Evolutionary conservation across 306 rosid species (phyloP).

Genomic region (Luffa acutangula): DNA sequence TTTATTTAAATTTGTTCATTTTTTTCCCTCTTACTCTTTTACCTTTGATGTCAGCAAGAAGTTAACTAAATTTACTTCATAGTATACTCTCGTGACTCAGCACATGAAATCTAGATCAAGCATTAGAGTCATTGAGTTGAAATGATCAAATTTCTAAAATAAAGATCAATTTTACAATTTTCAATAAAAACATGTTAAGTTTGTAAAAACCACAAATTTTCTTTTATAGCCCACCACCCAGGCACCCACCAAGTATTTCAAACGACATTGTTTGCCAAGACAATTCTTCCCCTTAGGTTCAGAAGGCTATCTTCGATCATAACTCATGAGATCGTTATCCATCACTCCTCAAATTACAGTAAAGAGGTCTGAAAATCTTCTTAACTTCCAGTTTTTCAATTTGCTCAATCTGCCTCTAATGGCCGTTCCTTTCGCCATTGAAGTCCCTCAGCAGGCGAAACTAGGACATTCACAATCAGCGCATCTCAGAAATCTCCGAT

Average conservation of each 20-base stretch:
- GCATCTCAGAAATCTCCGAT: constrained; percentile 25
- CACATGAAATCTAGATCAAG: background rate
- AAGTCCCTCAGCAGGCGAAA: constrained; percentile 26
- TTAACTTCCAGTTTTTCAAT: background rate
- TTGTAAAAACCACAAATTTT: background rate
- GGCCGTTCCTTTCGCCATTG: background rate
- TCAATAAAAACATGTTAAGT: background rate
- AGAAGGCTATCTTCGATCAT: no score
- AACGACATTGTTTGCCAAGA: background rate
- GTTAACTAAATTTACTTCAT: background rate
- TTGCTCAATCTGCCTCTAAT: background rate
- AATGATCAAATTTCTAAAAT: no score
- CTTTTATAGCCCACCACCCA: background rate
- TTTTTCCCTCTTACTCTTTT: background rate
- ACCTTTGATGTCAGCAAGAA: background rate
- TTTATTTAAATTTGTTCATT: background rate
- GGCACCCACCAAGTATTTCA: background rate
- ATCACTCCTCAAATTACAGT: constrained; percentile 15
- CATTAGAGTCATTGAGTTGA: background rate
- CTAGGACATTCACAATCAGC: constrained; percentile 14
- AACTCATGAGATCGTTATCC: constrained; percentile 2
- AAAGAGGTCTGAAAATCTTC: constrained; percentile 21
- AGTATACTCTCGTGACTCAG: background rate
- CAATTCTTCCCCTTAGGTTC: background rate
- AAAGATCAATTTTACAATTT: background rate